A percentile compares a stretch with the other conserved stretches of the same genome.
phyloP scores from a whole-genome alignment of 2,329 filamentous ascomycete species.

The Pseudocercospora musae region DNA sequence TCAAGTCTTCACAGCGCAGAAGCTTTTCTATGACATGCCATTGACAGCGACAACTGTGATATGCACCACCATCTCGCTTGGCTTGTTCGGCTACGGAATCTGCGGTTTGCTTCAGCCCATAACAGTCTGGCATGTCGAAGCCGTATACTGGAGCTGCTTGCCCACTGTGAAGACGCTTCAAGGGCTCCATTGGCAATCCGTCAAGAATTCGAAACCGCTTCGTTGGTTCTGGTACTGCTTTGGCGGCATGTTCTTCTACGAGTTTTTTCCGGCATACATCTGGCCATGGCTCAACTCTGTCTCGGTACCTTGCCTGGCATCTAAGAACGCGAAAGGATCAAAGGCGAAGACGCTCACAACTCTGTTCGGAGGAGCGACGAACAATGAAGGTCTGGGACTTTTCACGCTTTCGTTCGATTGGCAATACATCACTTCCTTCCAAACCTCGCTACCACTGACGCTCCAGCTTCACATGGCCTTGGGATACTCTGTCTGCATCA shows the following conservation, averaged over 20 bases:
- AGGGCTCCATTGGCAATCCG: slow-evolving; percentile 52
- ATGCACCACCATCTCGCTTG: slow-evolving; percentile 52
- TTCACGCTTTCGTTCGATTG: slow-evolving; percentile 54
- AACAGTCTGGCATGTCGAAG: slow-evolving; percentile 55
- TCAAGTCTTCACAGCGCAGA: slow-evolving; percentile 35
- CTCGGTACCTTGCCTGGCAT: slow-evolving; percentile 54
- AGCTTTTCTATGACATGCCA: slow-evolving; percentile 52
- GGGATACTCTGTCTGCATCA: slow-evolving; percentile 50
- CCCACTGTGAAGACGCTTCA: slow-evolving; percentile 55
- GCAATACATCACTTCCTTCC: slow-evolving; percentile 54
- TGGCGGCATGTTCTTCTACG: slow-evolving; percentile 49
- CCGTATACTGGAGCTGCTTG: slow-evolving; percentile 55
- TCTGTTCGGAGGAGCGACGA: slow-evolving; percentile 51
- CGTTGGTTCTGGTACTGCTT: slow-evolving; percentile 51
- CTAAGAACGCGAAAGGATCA: slow-evolving; percentile 50
- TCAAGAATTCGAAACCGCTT: slow-evolving; percentile 52
- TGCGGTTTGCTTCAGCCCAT: slow-evolving; percentile 54
- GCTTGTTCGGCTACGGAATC: slow-evolving; percentile 55
- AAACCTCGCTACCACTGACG: slow-evolving; percentile 52
- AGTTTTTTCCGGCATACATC: slow-evolving; percentile 56
- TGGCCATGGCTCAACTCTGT: slow-evolving; percentile 55
- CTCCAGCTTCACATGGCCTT: slow-evolving; percentile 43
- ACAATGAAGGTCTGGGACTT: slow-evolving; percentile 53
- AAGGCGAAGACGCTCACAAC: slow-evolving; percentile 47
- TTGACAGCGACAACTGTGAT: slow-evolving; percentile 48